Evolutionary conservation across 495 filamentous ascomycete genomes (phyloP), one percentile per base, ranked within the genome.

Genomic region (Penicillium cataractarum): DNA sequence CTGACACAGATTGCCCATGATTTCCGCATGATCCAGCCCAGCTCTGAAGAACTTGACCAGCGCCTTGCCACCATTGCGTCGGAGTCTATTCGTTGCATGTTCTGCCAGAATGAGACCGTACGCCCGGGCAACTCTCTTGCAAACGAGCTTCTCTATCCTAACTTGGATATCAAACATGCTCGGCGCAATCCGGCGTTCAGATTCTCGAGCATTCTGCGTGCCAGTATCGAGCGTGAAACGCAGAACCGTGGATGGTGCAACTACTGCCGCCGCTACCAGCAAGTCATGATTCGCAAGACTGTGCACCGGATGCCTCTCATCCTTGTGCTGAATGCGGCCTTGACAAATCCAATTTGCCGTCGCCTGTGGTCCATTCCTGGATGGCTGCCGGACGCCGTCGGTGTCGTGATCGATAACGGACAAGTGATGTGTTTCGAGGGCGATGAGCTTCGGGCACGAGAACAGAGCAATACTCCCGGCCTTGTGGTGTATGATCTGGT

Each of bases 321-420:
- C 33, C 72, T 99, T 42, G 85, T 93, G 73, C 82, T 99, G 24
- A 96, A 97, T 71, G 85, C 94, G 4, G 90, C 87, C 6, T 82
- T 92, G 22, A 87, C 82, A 19, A 89, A 79, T 22, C 79, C 84
- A 0, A 89, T 95, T 58, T 88, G 89, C 27, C 86, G 88, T 61
- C 86, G 90, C 48, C 76, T 95, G 22, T 99, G 95, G 96, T 81
- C 89, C 7, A 90, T 86, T 26, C 92, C 91, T 6, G 90, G 89
- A 12, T 98, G 93, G 90, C 80, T 99, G 17, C 95, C 95, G 0
- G 90, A 92, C 65, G 91, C 97, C 67, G 91, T 99, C 65, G 95
- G 96, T 5, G 83, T 98, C 65, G 86, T 92, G 9, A 84, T 96
- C 27, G 90, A 93, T 27, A 83, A 84, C 29, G 90, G 89, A 9